Percentiles rank a stretch among this genome's conserved stretches.
Evolutionary conservation across 441 rosid species (phyloP).

Genomic region (Breynia disticha): DNA sequence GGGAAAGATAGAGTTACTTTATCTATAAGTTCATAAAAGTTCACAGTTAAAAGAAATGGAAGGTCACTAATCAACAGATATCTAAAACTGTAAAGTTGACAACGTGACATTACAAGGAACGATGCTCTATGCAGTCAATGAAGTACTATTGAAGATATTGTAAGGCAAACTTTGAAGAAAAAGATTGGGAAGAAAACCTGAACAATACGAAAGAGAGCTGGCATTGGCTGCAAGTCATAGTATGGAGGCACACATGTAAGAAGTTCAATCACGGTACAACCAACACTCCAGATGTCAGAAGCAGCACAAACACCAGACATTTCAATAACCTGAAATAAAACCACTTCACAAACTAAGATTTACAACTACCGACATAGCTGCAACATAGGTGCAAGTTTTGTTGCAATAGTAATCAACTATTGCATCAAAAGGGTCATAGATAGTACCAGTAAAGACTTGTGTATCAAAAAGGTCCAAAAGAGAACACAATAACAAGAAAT

Average conservation of each 20-base stretch:
- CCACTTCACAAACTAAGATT: constrained; percentile 13
- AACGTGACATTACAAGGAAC: constrained; percentile 11
- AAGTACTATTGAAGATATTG: too few species aligned
- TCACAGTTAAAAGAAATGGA: neutral
- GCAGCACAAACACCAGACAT: constrained; percentile 99
- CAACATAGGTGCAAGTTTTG: constrained; percentile 1
- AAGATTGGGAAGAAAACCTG: constrained; percentile 44
- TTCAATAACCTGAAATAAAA: constrained; percentile 81
- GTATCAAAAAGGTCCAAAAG: neutral
- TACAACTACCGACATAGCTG: constrained; percentile 8
- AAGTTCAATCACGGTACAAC: constrained; percentile 97
- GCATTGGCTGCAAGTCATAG: constrained; percentile 99
- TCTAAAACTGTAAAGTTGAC: constrained; percentile 1
- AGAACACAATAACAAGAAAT: neutral
- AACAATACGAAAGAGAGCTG: constrained; percentile 97
- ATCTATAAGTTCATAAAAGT: neutral
- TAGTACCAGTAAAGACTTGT: neutral
- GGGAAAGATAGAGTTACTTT: neutral
- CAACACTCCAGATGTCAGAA: constrained; percentile 99
- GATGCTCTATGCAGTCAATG: neutral
- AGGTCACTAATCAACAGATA: neutral
- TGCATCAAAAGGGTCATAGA: too few species aligned
- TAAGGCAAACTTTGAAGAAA: neutral
- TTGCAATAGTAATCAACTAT: too few species aligned
- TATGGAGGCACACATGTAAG: constrained; percentile 96